Evolutionary conservation across 345 rosid genomes (phyloP).

Genomic region (Capsella bursapastoris): DNA sequence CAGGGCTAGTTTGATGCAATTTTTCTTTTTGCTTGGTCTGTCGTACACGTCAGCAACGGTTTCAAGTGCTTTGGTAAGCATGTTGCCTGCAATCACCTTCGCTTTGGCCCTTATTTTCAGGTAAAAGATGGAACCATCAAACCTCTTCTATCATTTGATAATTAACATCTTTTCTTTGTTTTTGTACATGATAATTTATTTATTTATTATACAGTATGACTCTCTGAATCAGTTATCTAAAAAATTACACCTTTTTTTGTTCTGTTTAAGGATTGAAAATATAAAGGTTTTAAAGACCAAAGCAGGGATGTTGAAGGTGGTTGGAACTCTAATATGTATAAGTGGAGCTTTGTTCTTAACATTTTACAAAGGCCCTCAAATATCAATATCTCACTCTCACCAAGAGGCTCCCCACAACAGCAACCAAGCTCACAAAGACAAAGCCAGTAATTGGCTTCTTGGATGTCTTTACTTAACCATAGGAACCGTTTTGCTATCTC

Average conservation of each 20-base stretch:
- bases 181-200: not conserved
- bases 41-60: constrained; percentile 65
- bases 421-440: constrained; percentile 10
- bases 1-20: constrained; percentile 60
- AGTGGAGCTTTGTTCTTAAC: constrained; percentile 63
- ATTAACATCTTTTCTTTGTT: not conserved
- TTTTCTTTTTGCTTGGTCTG: constrained; percentile 60
- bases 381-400: constrained; percentile 39
- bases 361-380: constrained; percentile 59
- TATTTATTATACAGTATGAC: not conserved
- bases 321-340: constrained; percentile 61
- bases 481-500: constrained; percentile 57
- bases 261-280: constrained; percentile 51
- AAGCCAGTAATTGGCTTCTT: constrained; percentile 49
- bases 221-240: not conserved
- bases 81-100: constrained; percentile 67
- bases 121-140: constrained; percentile 42
- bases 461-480: constrained; percentile 52
- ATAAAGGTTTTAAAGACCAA: constrained; percentile 47
- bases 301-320: constrained; percentile 56
- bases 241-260: not conserved
- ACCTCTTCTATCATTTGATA: constrained; percentile 6
- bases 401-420: constrained; percentile 1
- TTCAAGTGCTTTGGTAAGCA: constrained; percentile 59
- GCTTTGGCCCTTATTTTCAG: constrained; percentile 57